These are phyloP conservation scores for Asterochloris erici DNA, from an alignment of 139 green algal species.

Conservation along the genomic window DNA sequence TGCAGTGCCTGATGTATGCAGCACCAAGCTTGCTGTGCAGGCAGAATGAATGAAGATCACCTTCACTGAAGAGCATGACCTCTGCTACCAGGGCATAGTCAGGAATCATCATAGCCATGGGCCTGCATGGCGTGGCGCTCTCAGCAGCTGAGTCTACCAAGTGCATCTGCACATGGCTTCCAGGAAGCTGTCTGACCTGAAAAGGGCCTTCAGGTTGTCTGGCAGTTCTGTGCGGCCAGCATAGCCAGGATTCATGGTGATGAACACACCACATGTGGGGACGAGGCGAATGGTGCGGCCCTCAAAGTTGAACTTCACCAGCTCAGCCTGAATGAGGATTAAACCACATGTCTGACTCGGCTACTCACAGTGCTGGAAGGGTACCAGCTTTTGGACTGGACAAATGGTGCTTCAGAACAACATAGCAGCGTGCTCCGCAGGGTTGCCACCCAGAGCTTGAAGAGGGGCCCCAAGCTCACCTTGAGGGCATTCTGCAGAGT, in stretches of 20 bases:
- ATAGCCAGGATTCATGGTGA: constrained; percentile 93
- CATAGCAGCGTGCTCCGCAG: not conserved
- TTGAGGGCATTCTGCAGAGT: constrained; percentile 77
- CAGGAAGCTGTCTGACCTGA: constrained; percentile 33
- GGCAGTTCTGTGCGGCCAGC: constrained; percentile 79
- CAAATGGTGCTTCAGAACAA: too few relatives aligned
- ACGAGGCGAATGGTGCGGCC: constrained; percentile 74
- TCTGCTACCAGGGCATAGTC: constrained; percentile 75
- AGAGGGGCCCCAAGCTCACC: not conserved
- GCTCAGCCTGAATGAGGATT: constrained; percentile 33
- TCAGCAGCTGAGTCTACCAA: too few relatives aligned
- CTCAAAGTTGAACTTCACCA: constrained; percentile 81
- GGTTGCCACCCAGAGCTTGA: not conserved
- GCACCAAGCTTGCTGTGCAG: too few relatives aligned
- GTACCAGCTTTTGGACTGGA: too few relatives aligned
- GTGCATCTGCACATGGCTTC: too few relatives aligned
- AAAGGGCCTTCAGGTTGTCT: constrained; percentile 84
- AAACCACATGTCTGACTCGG: not conserved
- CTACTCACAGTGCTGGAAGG: too few relatives aligned
- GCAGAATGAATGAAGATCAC: not conserved
- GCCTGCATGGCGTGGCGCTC: not conserved
- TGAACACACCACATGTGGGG: constrained; percentile 79
- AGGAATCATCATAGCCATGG: constrained; percentile 86
- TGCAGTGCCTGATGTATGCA: too few relatives aligned
- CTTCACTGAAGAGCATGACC: constrained; percentile 84